A percentile compares a stretch with the other conserved stretches of the same genome.
phyloP scores from a whole-genome alignment of 768 basidiomycete species.

The Scleroderma bovista region DNA sequence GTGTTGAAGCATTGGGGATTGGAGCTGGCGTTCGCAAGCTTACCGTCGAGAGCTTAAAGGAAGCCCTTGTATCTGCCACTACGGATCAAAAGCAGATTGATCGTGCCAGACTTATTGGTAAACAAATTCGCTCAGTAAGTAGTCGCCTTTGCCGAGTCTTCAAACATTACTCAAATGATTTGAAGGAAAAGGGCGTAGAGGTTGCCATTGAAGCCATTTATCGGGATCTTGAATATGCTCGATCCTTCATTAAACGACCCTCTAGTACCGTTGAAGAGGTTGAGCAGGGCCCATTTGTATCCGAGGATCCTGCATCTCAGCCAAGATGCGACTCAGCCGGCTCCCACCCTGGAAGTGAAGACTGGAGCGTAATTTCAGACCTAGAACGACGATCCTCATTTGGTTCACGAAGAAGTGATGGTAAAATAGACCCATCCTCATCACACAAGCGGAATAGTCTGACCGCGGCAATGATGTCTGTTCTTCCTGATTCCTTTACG shows the following conservation, averaged over 20 bases:
- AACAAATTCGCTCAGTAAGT: constrained; percentile 77
- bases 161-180: constrained; percentile 3
- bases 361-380: constrained; percentile 87
- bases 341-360: constrained; percentile 62
- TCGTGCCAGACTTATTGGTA: constrained; percentile 78
- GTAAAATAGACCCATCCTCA: constrained; percentile 30
- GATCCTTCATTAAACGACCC: constrained; percentile 70
- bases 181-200: constrained; percentile 91
- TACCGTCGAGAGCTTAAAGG: constrained; percentile 69
- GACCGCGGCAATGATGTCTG: constrained; percentile 55
- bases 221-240: constrained; percentile 92
- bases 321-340: constrained; percentile 54
- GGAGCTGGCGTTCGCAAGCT: constrained; percentile 86
- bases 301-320: constrained; percentile 33
- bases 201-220: constrained; percentile 95
- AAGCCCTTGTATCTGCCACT: constrained; percentile 77
- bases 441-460: constrained; percentile 58
- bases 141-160: background rate
- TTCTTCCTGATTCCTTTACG: constrained; percentile 50
- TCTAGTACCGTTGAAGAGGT: constrained; percentile 20
- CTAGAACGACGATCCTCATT: constrained; percentile 51
- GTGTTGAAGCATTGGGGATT: constrained; percentile 93
- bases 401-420: constrained; percentile 43
- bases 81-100: constrained; percentile 85
- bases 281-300: constrained; percentile 3